phyloP scores from a whole-genome alignment of 2,329 filamentous ascomycete species.

The Phyllosticta citrichinensis region DNA sequence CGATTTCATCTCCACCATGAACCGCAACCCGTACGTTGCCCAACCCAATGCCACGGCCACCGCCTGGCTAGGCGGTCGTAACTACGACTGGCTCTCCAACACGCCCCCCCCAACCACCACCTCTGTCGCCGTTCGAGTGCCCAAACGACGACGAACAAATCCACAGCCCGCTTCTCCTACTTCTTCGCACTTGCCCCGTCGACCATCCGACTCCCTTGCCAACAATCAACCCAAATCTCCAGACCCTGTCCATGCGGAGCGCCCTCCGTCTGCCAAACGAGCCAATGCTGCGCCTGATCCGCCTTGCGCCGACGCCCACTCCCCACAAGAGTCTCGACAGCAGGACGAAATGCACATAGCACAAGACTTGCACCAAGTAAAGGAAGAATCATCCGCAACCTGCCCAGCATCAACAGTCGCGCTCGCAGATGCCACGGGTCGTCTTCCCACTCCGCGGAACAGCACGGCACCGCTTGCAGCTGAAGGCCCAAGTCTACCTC shows the following conservation, averaged over 20 bases:
- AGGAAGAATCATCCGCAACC: not conserved
- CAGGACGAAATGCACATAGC: too few relatives aligned
- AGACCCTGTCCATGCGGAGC: too few relatives aligned
- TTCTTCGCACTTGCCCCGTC: not conserved
- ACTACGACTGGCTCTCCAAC: not conserved
- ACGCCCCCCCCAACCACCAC: not conserved
- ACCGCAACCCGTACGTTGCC: not conserved
- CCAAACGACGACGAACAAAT: not conserved
- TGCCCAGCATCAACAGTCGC: too few relatives aligned
- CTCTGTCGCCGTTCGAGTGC: too few relatives aligned
- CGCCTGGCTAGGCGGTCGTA: conserved; percentile 8
- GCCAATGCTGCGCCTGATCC: too few relatives aligned
- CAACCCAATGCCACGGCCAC: conserved; percentile 9
- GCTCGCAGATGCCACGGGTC: not conserved
- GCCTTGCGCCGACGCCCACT: too few relatives aligned
- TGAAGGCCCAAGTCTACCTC: not conserved
- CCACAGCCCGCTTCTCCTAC: not conserved
- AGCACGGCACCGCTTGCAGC: not conserved
- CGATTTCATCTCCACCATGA: not conserved
- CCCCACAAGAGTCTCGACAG: too few relatives aligned
- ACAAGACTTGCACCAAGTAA: not conserved
- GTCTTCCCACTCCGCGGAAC: not conserved
- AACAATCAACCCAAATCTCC: too few relatives aligned
- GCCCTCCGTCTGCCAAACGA: too few relatives aligned
- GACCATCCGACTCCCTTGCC: not conserved